Conservation (phyloP, 257 asterid species). For the Nicotiana paniculata region DNA sequence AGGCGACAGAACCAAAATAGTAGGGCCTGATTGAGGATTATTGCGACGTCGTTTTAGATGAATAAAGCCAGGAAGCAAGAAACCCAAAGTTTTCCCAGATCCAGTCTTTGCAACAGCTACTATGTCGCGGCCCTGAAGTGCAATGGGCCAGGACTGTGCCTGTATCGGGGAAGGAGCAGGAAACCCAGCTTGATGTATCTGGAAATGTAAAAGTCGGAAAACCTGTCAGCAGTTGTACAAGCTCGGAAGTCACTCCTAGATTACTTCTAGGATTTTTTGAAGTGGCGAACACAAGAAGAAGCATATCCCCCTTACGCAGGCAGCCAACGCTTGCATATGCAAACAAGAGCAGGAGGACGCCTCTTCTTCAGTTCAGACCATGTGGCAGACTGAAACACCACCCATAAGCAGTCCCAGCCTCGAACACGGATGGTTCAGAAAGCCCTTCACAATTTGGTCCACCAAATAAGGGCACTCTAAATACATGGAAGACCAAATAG, state of each 20-base stretch:
- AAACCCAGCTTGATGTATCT: conserved; percentile 90
- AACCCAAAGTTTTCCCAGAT: conserved; percentile 95
- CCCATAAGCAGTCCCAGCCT: conserved; percentile 71
- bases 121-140: conserved; percentile 81
- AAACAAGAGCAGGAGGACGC: conserved; percentile 77
- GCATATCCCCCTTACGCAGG: conserved; percentile 59
- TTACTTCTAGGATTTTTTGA: conserved; percentile 34
- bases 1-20: conserved; percentile 91
- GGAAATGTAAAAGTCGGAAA: conserved; percentile 41
- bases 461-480: conserved; percentile 69
- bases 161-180: conserved; percentile 97
- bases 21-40: conserved; percentile 80
- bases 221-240: conserved; percentile 34
- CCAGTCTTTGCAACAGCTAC: conserved; percentile 99
- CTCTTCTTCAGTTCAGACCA: conserved; percentile 73
- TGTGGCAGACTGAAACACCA: conserved; percentile 67
- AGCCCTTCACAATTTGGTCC: conserved; percentile 85
- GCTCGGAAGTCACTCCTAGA: conserved; percentile 26
- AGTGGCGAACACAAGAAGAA: conserved; percentile 72
- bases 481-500: conserved; percentile 60
- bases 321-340: conserved; percentile 65
- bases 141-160: conserved; percentile 99
- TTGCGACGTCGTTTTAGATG: conserved; percentile 61
- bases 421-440: conserved; percentile 68
- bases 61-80: conserved; percentile 83